Conservation (phyloP, 305 asterid species). For the Fraxinus floribunda region DNA sequence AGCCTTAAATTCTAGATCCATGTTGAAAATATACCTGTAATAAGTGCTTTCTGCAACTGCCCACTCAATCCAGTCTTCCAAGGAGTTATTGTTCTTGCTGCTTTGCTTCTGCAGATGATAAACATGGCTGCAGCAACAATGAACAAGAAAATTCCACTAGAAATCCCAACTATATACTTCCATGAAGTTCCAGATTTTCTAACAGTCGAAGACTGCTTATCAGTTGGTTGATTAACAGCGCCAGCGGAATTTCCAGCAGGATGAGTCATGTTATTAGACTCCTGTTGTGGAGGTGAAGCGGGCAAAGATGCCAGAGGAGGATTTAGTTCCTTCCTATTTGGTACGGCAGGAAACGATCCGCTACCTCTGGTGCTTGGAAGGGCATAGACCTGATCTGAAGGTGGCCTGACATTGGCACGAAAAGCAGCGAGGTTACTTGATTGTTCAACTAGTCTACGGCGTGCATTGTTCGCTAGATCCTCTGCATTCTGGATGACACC, state of each 20-base stretch:
- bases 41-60: slow-evolving; percentile 43
- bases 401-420: slow-evolving; percentile 33
- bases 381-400: slow-evolving; percentile 27
- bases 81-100: slow-evolving; percentile 58
- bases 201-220: slow-evolving; percentile 19
- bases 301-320: slow-evolving; percentile 33
- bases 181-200: slow-evolving; percentile 24
- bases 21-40: slow-evolving; percentile 35
- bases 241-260: slow-evolving; percentile 2
- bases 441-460: slow-evolving; percentile 60
- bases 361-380: slow-evolving; percentile 64
- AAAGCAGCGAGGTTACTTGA: slow-evolving; percentile 54
- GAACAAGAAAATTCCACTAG: slow-evolving; percentile 42
- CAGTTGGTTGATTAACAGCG: slow-evolving; percentile 26
- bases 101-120: slow-evolving; percentile 50
- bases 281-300: slow-evolving; percentile 22
- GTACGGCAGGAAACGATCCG: slow-evolving; percentile 33
- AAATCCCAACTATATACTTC: slow-evolving; percentile 50
- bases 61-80: slow-evolving; percentile 94
- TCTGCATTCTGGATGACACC: slow-evolving; percentile 27
- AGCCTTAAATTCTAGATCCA: background rate
- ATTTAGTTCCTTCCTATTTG: slow-evolving; percentile 29
- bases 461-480: slow-evolving; percentile 35
- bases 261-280: slow-evolving; percentile 22
- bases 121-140: slow-evolving; percentile 41